Conservation (phyloP, 2,329 filamentous ascomycete species). For the Ambrosiella cleistominuta region DNA sequence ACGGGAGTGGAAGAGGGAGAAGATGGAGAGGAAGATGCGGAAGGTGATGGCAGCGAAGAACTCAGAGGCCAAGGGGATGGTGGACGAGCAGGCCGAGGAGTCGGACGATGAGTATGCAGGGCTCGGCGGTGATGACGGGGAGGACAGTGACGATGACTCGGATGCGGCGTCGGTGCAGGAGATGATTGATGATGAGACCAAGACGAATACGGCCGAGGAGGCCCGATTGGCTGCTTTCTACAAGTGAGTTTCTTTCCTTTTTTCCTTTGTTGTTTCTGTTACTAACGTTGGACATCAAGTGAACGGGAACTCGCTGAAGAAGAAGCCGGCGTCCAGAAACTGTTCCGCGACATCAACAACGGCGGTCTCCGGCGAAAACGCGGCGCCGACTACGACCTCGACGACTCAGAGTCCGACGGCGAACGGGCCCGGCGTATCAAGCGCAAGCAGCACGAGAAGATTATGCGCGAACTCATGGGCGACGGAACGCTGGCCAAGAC, state of each 20-base stretch:
- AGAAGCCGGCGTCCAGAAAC: slow-evolving; percentile 74
- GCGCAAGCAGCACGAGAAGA: slow-evolving; percentile 73
- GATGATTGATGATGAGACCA: slow-evolving; percentile 62
- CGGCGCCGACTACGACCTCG: slow-evolving; percentile 65
- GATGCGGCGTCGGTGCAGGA: slow-evolving; percentile 54
- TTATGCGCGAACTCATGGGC: slow-evolving; percentile 72
- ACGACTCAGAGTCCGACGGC: slow-evolving; percentile 77
- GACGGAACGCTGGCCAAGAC: slow-evolving; percentile 77
- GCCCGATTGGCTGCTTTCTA: slow-evolving; percentile 69
- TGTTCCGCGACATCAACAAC: slow-evolving; percentile 84
- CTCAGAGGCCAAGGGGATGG: slow-evolving; percentile 69
- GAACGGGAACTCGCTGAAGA: slow-evolving; percentile 65
- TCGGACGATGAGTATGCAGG: slow-evolving; percentile 97
- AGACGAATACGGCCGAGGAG: slow-evolving; percentile 45
- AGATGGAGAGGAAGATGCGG: slow-evolving; percentile 15
- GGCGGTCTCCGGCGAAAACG: slow-evolving; percentile 74
- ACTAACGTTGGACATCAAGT: slow-evolving; percentile 24
- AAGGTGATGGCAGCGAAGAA: slow-evolving; percentile 57
- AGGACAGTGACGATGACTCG: slow-evolving; percentile 57
- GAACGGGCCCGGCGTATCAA: slow-evolving; percentile 65
- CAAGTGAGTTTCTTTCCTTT: slow-evolving; percentile 46
- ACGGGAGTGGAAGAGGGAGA: slow-evolving; percentile 30
- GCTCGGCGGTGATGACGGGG: slow-evolving; percentile 74
- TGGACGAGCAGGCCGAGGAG: slow-evolving; percentile 88
- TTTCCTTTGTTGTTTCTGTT: background rate